Evolutionary conservation across 2,329 filamentous ascomycete species (phyloP), one percentile per base, ranked within the genome.

Genomic region (Aspergillus thermomutatus): DNA sequence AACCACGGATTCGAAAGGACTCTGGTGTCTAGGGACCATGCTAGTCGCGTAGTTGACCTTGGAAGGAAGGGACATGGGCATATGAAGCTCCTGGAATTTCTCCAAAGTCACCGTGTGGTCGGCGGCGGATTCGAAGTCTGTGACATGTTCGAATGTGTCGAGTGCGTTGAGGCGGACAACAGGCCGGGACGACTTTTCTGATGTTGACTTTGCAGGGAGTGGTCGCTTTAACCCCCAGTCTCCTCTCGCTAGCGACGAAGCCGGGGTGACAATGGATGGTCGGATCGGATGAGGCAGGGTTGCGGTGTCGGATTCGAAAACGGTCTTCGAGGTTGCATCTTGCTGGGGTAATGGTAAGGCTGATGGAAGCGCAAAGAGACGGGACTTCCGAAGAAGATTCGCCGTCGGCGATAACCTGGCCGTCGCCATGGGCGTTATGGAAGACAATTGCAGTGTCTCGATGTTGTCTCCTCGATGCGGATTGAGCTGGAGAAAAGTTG

Each of bases 141-240:
- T 96, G 64, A 97, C 83, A 72, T 92, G 89, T 75, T 97, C 92
- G 65, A 87, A 83, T 2, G 91, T 90, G 78, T 97, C 93, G 62
- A 96, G 82, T 58, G 88, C 83, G 66, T 86, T 87, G 64, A 97
- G 77, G 62, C 90, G 85, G 53, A 96, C 83, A 50, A 90, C 80
- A 9, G 92, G 90, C n/a, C 86, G 87, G 47, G 75, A 78, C 6
- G 87, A 85, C 6, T 86, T 86, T 53, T 85, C 84, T 21, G 86
- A 84, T 4, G 91, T 92, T 3, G 88, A 87, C 71, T 88, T 88
- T 8, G 88, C 77, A 1, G 93, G 93, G 5, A 97, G 80, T 1
- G 91, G 82, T 54, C 93, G 82, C 78, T 97, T 97, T 66, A 97
- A 79, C 14, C 93, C 93, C 92, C 93, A 97, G 69, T 97, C 93